Evolutionary conservation across 768 basidiomycete species (phyloP), one percentile per base, ranked within the genome.

Genomic region (Rhizopogon sp.): DNA sequence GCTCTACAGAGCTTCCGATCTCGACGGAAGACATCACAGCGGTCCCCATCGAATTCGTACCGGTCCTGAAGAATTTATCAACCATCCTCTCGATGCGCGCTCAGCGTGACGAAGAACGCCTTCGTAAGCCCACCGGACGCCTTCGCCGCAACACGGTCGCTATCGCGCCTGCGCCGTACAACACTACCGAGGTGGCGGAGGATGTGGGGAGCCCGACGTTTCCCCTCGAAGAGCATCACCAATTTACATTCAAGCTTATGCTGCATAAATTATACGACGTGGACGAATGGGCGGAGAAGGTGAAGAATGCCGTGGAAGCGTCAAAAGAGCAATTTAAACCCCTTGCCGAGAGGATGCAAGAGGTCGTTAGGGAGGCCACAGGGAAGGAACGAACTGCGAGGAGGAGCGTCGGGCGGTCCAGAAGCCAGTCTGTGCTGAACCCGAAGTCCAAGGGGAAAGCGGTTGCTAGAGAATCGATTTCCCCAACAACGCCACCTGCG

Each of bases 221-320:
- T 55, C 79, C 78, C 5, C 63, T 77, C 5, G 59, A 37, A 0
- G 56, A 60, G 58, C 68, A 71, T 50, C 82, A 79, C 60, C 74
- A 74, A 16, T 87, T 87, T 69, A 85, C 80, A 35, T 87, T 86
- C 74, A 81, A 79, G 61, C 73, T 82, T 61, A 86, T 84, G 82
- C 65, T 85, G 54, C 82, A 87, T 70, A 80, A 83, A 64, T 72
- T 86, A 10, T 87, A 87, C 66, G 73, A 78, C 22, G 46, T 79
- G 52, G 79, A 81, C 20, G 83, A 84, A 52, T 87, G 83, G 81
- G 74, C 70, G 1, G 71, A 72, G 58, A 82, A 79, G 64, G 78
- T 84, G 51, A 79, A 77, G 63, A 74, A 75, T 22, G 74, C 78
- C 20, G 62, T 85, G 63, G 76, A 80, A 62, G 70, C 66, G 53